Conservation (phyloP, 1,284 basidiomycete species). For the Boletus holoroseus region DNA sequence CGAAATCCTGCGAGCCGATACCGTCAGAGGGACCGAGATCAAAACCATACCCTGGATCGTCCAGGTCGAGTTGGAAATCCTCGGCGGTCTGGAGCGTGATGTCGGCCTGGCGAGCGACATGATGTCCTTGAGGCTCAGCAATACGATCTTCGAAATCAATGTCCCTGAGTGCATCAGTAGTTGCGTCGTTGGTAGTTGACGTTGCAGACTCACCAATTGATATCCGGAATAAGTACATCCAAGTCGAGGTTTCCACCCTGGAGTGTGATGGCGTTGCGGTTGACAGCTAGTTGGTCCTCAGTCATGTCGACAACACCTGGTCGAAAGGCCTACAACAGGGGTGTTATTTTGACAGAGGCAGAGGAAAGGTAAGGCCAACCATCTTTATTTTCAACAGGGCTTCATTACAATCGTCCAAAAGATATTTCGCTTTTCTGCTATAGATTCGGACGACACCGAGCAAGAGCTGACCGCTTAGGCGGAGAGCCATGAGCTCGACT, state of each 20-base stretch:
- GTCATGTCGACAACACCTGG: conserved; percentile 93
- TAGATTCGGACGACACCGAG: conserved; percentile 97
- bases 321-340: conserved; percentile 71
- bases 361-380: conserved; percentile 41
- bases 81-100: conserved; percentile 74
- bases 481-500: conserved; percentile 84
- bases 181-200: neutral
- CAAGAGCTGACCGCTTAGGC: conserved; percentile 90
- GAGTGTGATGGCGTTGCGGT: conserved; percentile 82
- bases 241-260: conserved; percentile 69
- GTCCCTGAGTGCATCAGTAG: conserved; percentile 47
- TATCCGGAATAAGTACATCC: conserved; percentile 76
- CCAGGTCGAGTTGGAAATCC: conserved; percentile 58
- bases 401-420: conserved; percentile 97
- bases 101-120: conserved; percentile 77
- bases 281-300: conserved; percentile 85
- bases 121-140: conserved; percentile 63
- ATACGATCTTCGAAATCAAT: conserved; percentile 69
- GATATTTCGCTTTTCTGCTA: conserved; percentile 94
- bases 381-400: conserved; percentile 93
- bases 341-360: conserved; percentile 4
- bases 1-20: conserved; percentile 82
- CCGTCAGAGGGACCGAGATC: conserved; percentile 74
- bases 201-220: conserved; percentile 56
- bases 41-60: conserved; percentile 55